Base-by-base conservation (phyloP, 2,329 filamentous ascomycete genomes). In the Seiridium unicorne region DNA sequence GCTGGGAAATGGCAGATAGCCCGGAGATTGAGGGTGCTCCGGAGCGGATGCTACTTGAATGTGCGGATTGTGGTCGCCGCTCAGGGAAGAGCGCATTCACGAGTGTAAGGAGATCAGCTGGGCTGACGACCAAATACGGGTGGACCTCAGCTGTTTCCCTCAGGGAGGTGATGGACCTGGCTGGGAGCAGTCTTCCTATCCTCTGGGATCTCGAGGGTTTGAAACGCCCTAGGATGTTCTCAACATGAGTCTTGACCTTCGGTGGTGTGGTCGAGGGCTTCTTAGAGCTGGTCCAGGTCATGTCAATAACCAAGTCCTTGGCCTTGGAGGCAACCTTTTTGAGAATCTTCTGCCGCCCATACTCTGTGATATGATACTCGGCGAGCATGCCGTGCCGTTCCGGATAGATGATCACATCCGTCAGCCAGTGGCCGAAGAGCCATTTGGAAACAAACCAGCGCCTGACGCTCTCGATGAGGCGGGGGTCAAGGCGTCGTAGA, bases 361-460 rank as follows among this genome's bases (percentile, higher is more conserved):
- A 92, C 66, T 96, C 92, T 55, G 91, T 93, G 68, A 98, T 92
- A 76, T 97, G 92, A 73, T 96, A 94, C 68, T 96, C 92, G 60
- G 92, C 85, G 79, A 98, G 89, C 78, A 90, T 86, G 58, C 86
- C 85, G 66, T 87, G 83, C 57, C 83, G 93, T 83, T 99, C 95
- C 9, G 95, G 95, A 69, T 95, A 91, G 53, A 92, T 91, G 69
- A 98, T 86, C 57, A 92, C 89, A 67, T 91, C 89, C 51, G 92
- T 84, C 42, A 98, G 80, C 75, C 95, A 97, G 56, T 89, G 89
- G 63, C 92, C 90, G 73, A 98, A 97, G 63, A 97, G 88, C 88
- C 94, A 99, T 71, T 93, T 90, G 68, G 89, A 91, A 64, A 97
- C 88, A 65, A 98, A 84, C 79, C 93, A 96, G 66, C 88, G 88